A percentile compares a stretch with the other conserved stretches of the same genome.
phyloP scores from a whole-genome alignment of 164 flowering plant genomes.

The Cinnamomum micranthum region DNA sequence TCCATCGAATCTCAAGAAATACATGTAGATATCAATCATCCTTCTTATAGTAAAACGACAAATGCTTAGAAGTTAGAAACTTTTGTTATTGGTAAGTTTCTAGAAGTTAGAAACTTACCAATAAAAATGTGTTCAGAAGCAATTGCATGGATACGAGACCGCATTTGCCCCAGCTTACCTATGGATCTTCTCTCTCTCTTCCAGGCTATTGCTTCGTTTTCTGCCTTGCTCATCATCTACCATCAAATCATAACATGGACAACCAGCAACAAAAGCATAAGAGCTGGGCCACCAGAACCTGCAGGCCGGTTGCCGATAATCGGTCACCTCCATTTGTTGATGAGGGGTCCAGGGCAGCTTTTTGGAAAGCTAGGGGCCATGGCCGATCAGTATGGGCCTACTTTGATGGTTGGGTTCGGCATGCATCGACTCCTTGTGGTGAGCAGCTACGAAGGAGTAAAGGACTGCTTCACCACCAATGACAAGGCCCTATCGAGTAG shows the following conservation, averaged over 20 bases:
- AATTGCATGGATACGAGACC: too few species aligned
- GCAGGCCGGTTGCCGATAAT: slow-evolving; percentile 15
- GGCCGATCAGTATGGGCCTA: slow-evolving; percentile 21
- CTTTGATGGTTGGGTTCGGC: slow-evolving; percentile 13
- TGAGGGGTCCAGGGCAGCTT: not conserved
- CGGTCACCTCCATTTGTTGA: slow-evolving; percentile 21
- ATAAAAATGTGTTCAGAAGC: too few species aligned
- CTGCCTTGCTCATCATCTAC: not conserved
- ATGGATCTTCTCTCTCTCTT: not conserved
- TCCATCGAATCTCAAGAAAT: too few species aligned
- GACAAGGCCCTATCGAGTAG: slow-evolving; percentile 16
- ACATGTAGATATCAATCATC: too few species aligned
- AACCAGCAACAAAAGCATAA: not conserved
- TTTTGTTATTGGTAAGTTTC: too few species aligned
- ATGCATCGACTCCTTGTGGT: slow-evolving; percentile 12
- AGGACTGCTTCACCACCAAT: slow-evolving; percentile 22
- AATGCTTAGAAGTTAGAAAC: too few species aligned
- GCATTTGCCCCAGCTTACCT: too few species aligned
- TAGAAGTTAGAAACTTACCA: too few species aligned
- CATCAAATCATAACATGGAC: not conserved
- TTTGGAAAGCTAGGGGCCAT: slow-evolving; percentile 6
- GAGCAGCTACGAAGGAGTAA: slow-evolving; percentile 13
- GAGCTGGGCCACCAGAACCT: slow-evolving; percentile 12
- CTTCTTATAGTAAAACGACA: too few species aligned
- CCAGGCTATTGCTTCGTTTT: not conserved